A percentile compares a stretch with the other conserved stretches of the same genome.
Evolutionary conservation across 495 filamentous ascomycete species (phyloP).

Genomic region (Penicillium cosmopolitanum): DNA sequence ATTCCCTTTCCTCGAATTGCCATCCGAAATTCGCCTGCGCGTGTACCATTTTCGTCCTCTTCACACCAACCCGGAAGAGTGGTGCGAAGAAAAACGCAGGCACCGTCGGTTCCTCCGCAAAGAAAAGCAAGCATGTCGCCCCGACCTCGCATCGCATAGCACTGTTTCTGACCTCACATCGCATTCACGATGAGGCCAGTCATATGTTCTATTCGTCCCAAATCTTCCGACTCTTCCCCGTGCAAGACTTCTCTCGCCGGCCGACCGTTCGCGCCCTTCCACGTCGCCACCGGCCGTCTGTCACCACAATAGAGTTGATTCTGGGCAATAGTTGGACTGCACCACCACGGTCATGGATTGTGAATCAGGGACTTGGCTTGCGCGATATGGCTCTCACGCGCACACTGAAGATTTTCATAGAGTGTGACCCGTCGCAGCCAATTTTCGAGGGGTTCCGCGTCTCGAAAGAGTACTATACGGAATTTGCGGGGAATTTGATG

Average conservation of each 20-base stretch:
- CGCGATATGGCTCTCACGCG: constrained; percentile 62
- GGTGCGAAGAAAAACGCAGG: constrained; percentile 29
- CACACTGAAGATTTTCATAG: constrained; percentile 73
- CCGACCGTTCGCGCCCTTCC: constrained; percentile 50
- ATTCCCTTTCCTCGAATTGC: constrained; percentile 79
- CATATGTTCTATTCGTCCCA: constrained; percentile 75
- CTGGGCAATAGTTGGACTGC: constrained; percentile 80
- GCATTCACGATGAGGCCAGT: constrained; percentile 72
- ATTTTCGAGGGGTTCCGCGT: constrained; percentile 74
- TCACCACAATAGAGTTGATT: constrained; percentile 74
- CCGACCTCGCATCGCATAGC: constrained; percentile 53
- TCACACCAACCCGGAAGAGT: constrained; percentile 41
- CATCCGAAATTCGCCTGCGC: constrained; percentile 72
- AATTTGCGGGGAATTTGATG: constrained; percentile 66
- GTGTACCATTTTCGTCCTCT: constrained; percentile 70
- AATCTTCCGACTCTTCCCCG: constrained; percentile 77
- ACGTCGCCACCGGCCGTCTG: constrained; percentile 62
- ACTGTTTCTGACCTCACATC: constrained; percentile 64
- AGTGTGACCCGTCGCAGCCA: constrained; percentile 75
- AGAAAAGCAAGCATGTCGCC: constrained; percentile 63
- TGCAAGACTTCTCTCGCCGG: constrained; percentile 70
- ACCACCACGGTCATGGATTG: constrained; percentile 74
- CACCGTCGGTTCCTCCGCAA: constrained; percentile 75
- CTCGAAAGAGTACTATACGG: constrained; percentile 72
- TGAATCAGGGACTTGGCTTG: constrained; percentile 67